Conservation (phyloP, 2,329 filamentous ascomycete genomes). For the Raffaelea albimanens region DNA sequence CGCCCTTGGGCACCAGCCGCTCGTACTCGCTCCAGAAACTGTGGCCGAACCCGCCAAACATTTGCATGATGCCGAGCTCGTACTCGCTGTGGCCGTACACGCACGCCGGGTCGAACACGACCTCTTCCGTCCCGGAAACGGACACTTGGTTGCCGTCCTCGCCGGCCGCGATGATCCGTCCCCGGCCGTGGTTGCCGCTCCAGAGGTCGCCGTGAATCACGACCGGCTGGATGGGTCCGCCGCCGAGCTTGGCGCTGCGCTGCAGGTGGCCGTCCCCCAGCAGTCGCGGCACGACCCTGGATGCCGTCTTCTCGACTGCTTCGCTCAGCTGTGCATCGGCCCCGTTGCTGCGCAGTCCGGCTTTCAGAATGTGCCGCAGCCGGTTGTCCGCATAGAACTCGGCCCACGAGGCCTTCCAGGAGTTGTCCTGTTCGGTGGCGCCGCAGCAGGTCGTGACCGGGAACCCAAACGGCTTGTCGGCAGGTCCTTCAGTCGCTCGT, state of each 20-base stretch:
- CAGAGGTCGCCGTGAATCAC: constrained; percentile 89
- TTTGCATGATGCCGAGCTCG: constrained; percentile 87
- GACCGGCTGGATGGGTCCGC: constrained; percentile 53
- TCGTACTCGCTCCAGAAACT: constrained; percentile 73
- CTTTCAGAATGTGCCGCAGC: constrained; percentile 53
- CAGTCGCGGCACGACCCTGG: constrained; percentile 63
- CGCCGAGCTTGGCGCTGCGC: constrained; percentile 25
- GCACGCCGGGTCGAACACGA: constrained; percentile 73
- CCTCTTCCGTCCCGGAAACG: constrained; percentile 41
- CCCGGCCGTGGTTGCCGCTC: constrained; percentile 72
- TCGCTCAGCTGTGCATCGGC: constrained; percentile 52
- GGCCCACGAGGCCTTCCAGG: constrained; percentile 64
- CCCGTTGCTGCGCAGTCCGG: constrained; percentile 54
- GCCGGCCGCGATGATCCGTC: constrained; percentile 40
- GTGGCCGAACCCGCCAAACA: constrained; percentile 82
- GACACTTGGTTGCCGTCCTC: not conserved
- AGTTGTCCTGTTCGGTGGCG: constrained; percentile 72
- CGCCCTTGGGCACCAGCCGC: constrained; percentile 62
- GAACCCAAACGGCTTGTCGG: constrained; percentile 67
- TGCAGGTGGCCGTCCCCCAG: constrained; percentile 56
- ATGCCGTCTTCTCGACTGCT: constrained; percentile 56
- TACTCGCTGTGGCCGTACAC: constrained; percentile 85
- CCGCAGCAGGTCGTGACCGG: constrained; percentile 80
- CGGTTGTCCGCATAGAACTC: constrained; percentile 77
- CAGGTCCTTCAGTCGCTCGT: constrained; percentile 54